A percentile compares a stretch with the other conserved stretches of the same genome.
phyloP scores from a whole-genome alignment of 352 stramenopile species.

The Pythium rishiriense region DNA sequence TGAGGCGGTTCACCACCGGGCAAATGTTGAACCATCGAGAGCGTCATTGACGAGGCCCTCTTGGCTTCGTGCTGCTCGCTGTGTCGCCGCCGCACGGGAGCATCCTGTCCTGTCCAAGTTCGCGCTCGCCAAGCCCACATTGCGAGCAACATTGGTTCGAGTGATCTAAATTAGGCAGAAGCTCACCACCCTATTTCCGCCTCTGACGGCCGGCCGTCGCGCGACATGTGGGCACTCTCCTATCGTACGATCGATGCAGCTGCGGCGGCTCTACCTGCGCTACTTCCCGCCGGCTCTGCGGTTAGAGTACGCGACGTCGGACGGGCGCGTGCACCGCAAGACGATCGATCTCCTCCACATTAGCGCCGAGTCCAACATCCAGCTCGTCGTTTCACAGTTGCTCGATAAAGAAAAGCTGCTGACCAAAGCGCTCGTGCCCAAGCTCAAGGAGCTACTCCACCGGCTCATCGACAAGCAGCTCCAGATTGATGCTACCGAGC shows the following conservation, averaged over 20 bases:
- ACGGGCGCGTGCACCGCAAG: constrained; percentile 46
- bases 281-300: constrained; percentile 73
- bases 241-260: constrained; percentile 53
- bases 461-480: constrained; percentile 74
- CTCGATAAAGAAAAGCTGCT: constrained; percentile 62
- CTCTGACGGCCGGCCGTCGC: too few species aligned
- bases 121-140: too few species aligned
- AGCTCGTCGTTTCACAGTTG: constrained; percentile 48
- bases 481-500: constrained; percentile 7
- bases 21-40: too few species aligned
- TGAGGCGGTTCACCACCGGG: too few species aligned
- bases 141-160: too few species aligned
- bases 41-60: too few species aligned
- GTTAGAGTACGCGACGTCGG: constrained; percentile 55
- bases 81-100: too few species aligned
- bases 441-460: constrained; percentile 65
- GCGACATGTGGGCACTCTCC: neutral
- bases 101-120: too few species aligned
- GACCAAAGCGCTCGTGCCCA: constrained; percentile 38
- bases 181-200: neutral
- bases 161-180: neutral
- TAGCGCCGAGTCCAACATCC: constrained; percentile 68
- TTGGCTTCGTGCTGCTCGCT: too few species aligned
- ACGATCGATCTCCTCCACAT: constrained; percentile 69
- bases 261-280: constrained; percentile 65